Conservation (phyloP, 345 rosid species). For the Chamaenerion angustifolium region DNA sequence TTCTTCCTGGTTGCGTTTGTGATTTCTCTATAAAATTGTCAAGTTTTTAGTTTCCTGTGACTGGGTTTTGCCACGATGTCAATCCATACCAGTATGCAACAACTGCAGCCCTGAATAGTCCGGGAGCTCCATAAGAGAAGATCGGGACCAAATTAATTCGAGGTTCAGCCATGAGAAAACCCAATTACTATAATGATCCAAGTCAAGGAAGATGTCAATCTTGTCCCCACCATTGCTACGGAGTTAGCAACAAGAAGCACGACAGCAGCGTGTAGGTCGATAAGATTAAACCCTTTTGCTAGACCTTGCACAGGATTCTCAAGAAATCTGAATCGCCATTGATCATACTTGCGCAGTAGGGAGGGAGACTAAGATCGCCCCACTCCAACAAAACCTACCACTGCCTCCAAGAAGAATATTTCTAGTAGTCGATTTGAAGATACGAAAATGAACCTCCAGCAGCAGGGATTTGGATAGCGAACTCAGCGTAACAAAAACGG, state of each 20-base stretch:
- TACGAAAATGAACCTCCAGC: constrained; percentile 88
- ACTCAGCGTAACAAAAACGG: constrained; percentile 76
- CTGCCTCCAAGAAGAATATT: constrained; percentile 71
- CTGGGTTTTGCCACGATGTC: constrained; percentile 92
- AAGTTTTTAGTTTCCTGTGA: constrained; percentile 81
- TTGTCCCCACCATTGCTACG: constrained; percentile 72
- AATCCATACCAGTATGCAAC: constrained; percentile 94
- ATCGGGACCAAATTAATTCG: constrained; percentile 64
- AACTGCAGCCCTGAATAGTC: constrained; percentile 63
- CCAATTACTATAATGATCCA: constrained; percentile 50
- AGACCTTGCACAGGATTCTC: constrained; percentile 37
- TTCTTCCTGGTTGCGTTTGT: no score
- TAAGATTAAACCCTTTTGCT: constrained; percentile 62
- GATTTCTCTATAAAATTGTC: no score
- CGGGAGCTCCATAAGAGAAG: constrained; percentile 49
- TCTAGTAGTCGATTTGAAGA: constrained; percentile 74
- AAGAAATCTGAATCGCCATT: constrained; percentile 42
- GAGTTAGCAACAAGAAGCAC: constrained; percentile 58
- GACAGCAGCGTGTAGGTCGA: constrained; percentile 62
- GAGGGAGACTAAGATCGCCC: constrained; percentile 85
- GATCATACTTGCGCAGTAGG: constrained; percentile 73
- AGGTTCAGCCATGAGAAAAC: constrained; percentile 40
- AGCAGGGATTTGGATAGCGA: constrained; percentile 71
- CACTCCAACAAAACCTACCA: constrained; percentile 78
- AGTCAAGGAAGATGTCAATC: constrained; percentile 59